Conservation (phyloP, 192 early-diverging fungal genomes). For the Physocladia obscura region DNA sequence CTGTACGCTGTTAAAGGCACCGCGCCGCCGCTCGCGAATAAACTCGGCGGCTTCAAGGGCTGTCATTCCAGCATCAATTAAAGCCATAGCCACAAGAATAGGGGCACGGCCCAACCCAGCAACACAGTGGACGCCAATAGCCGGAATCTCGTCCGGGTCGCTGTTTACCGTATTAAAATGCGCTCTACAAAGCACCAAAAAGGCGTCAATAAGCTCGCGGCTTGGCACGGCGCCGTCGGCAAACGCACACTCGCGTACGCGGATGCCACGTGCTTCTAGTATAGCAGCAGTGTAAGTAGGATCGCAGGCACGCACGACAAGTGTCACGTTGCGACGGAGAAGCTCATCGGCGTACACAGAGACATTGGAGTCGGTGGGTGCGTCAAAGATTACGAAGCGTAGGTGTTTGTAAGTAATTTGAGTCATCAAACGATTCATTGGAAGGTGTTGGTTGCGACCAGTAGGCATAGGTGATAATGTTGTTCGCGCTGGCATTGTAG, state of each 20-base stretch:
- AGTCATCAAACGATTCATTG: slow-evolving; percentile 5
- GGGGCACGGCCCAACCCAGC: slow-evolving; percentile 64
- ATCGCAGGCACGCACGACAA: slow-evolving; percentile 81
- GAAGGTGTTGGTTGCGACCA: background rate
- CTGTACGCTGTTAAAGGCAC: slow-evolving; percentile 74
- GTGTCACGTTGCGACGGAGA: slow-evolving; percentile 58
- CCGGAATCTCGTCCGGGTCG: background rate
- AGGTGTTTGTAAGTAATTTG: slow-evolving; percentile 62
- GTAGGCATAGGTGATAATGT: background rate
- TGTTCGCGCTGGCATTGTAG: background rate
- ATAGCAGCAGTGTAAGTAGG: slow-evolving; percentile 68
- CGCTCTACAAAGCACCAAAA: slow-evolving; percentile 65
- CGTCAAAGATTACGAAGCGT: slow-evolving; percentile 79
- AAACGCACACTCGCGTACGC: slow-evolving; percentile 48
- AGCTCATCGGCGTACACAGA: slow-evolving; percentile 58
- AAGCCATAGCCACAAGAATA: slow-evolving; percentile 75
- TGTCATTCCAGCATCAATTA: slow-evolving; percentile 74
- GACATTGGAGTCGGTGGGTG: slow-evolving; percentile 70
- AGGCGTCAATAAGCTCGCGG: slow-evolving; percentile 54
- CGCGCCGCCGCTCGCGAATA: slow-evolving; percentile 66
- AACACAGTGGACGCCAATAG: slow-evolving; percentile 70
- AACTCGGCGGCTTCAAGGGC: slow-evolving; percentile 71
- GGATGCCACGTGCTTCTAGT: slow-evolving; percentile 44
- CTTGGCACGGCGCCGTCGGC: slow-evolving; percentile 53
- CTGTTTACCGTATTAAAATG: slow-evolving; percentile 34